Evolutionary conservation across 2,329 filamentous ascomycete species (phyloP), one percentile per base, ranked within the genome.

Genomic region (Aspergillus bombycis): DNA sequence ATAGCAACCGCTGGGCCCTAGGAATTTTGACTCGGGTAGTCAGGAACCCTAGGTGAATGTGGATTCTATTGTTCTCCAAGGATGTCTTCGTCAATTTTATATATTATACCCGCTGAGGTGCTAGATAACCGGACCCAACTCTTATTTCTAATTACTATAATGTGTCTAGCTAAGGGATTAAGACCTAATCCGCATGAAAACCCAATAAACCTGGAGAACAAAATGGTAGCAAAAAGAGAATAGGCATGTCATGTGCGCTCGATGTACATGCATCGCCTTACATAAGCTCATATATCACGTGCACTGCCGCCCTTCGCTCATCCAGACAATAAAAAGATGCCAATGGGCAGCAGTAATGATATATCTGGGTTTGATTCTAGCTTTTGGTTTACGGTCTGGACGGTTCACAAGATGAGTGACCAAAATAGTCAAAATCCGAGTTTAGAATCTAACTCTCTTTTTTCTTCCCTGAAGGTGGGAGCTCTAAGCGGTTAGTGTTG

Each of bases 401-500:
- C 36, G 30, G 45, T 62, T 68, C 26, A 52, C 68, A 75, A 68
- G 3, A 78, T 78, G 76, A 71, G 68, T 62, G 67, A 65, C 28
- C 59, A 65, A 46, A 61, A 66, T 48, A 65, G 58, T 32, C 52
- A 68, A 45, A 59, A 68, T 66, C 61, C 59, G 11, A 61, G 53
- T 32, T 65, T 65, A 21, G 67, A 71, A 36, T 58, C 67, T 21
- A 69, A 69, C 48, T 26, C 69, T 9, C 48, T 77, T 48, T 23
- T 72, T 45, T 68, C 79, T 23, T 83, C 88, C 26, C 72, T 90
- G 56, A 85, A 88, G 70, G 81, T 89, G 61, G 89, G 89, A 32
- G 82, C 82, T n/a, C 75, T 84, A 61, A 82, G 83, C 60, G 89
- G 89, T 91, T 65, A 60, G 77, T 78, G 57, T 64, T 48, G 69